Evolutionary conservation across 2,329 filamentous ascomycete genomes (phyloP), one percentile per base, ranked within the genome.

Genomic region (Aspergillus sp.): DNA sequence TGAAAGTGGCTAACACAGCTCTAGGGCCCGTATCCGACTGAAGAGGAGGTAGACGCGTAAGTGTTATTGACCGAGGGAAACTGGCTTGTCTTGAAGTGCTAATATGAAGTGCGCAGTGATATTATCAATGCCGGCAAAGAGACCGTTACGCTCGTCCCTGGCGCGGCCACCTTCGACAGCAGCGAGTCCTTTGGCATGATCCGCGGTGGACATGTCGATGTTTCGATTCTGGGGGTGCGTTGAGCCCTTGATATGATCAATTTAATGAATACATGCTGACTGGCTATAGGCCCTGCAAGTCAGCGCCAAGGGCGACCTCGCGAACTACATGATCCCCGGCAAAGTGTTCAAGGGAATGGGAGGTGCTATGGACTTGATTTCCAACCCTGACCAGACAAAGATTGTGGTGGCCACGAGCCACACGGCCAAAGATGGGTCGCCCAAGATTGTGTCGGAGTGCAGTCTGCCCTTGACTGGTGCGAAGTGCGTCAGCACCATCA

Each of bases 241-340:
- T 13, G 4, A 22, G 19, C 1, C 20, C 17, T 36, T 24, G 11
- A 32, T 4, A 9, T 10, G 2, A 3, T 17, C 11, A 20, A 3
- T 6, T 24, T n/a, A 13, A 17, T 14, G 4, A 11, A 47, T 16
- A 7, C 16, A 36, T 41, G 22, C 45, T 52, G 35, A 52, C 22
- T 20, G 13, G 13, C 16, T 11, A 51, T 45, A 61, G 49, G 87
- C 89, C 2, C 83, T 93, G 59, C 88, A 95, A 74, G 89, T 94
- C 19, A 87, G 84, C 58, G 88, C 88, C 0, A 78, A 82, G 2
- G 90, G 90, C 22, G 90, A 95, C 66, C 73, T 95, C 49, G 90
- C 90, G 43, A 94, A 94, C 73, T 95, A 90, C 78, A 94, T 94
- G 87, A 88, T 95, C 57, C 90, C 90, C 0, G 90, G 90, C 20